These are phyloP conservation scores for Cymbidium sinense DNA, from an alignment of 106 monocot species.

Conservation along the genomic window DNA sequence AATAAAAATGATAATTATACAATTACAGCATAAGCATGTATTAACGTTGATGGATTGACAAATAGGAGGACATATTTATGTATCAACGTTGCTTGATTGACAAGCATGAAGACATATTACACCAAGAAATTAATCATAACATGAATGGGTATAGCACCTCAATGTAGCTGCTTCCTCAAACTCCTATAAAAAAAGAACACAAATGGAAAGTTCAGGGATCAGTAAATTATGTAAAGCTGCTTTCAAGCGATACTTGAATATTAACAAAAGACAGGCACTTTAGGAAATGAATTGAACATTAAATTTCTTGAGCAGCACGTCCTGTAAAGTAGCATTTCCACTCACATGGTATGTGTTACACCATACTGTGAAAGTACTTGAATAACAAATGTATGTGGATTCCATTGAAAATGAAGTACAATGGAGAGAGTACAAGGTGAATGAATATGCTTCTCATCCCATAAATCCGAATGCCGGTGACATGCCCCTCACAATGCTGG, in stretches of 20 bases:
- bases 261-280: not conserved
- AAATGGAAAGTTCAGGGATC: not conserved
- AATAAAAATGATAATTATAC: not conserved
- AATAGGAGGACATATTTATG: not conserved
- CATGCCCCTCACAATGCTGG: too few relatives aligned
- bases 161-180: not conserved
- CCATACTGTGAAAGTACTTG: not conserved
- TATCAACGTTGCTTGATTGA: too few relatives aligned
- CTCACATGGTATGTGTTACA: not conserved
- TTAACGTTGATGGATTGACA: not conserved
- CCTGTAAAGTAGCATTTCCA: not conserved
- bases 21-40: not conserved
- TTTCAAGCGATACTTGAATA: not conserved
- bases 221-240: not conserved
- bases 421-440: not conserved
- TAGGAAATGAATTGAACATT: not conserved
- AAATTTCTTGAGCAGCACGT: not conserved
- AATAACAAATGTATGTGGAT: not conserved
- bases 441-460: too few relatives aligned
- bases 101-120: not conserved
- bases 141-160: not conserved
- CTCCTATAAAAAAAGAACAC: conserved; percentile 4
- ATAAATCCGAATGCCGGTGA: too few relatives aligned
- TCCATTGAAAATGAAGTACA: not conserved
- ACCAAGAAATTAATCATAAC: not conserved